Conservation (phyloP, 768 basidiomycete genomes). For the Suillus weaverae region DNA sequence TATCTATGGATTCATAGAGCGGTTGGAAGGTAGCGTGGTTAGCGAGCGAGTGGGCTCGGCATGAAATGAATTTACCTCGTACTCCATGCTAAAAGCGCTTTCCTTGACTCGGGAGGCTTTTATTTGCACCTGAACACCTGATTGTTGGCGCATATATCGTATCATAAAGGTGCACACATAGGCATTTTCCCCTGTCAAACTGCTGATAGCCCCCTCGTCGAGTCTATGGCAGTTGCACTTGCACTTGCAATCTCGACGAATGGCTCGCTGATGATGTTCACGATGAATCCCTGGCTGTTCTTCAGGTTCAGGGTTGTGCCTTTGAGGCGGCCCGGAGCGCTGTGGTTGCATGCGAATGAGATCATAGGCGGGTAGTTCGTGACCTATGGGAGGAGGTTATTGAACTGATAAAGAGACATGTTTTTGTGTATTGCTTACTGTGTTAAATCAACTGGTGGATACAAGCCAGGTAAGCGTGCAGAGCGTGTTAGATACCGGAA, state of each 20-base stretch:
- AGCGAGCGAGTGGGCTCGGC: background rate
- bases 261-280: conserved; percentile 58
- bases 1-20: conserved; percentile 38
- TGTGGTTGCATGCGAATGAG: conserved; percentile 31
- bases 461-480: background rate
- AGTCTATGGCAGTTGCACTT: conserved; percentile 33
- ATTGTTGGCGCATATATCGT: background rate
- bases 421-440: conserved; percentile 14
- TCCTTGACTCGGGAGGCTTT: conserved; percentile 44
- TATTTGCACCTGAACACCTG: conserved; percentile 33
- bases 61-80: conserved; percentile 30
- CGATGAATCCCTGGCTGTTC: conserved; percentile 46
- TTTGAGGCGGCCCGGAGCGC: conserved; percentile 26
- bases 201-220: conserved; percentile 43
- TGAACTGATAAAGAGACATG: background rate
- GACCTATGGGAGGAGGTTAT: conserved; percentile 16
- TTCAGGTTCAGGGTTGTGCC: conserved; percentile 51
- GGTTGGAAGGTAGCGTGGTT: conserved; percentile 14
- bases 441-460: conserved; percentile 28
- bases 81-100: conserved; percentile 49
- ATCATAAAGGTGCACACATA: conserved; percentile 12
- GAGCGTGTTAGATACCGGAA: background rate
- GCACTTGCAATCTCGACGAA: conserved; percentile 41
- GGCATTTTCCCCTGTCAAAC: conserved; percentile 43
- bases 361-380: conserved; percentile 33